Base-by-base conservation (phyloP, 176 grass and related monocot species). In the Oryza longistaminata region DNA sequence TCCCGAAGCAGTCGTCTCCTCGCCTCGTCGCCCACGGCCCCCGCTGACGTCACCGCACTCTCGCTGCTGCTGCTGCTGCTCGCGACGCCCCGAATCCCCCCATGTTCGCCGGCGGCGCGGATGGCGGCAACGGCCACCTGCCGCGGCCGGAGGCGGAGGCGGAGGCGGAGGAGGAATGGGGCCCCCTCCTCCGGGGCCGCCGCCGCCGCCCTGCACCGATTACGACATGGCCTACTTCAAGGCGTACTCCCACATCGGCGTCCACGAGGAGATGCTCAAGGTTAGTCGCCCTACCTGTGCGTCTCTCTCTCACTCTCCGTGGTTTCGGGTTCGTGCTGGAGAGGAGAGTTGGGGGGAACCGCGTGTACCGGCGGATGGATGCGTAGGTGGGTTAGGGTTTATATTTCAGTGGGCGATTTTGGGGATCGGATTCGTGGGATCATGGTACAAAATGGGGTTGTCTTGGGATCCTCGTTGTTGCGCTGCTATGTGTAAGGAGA, bases 261-360 rank as follows among this genome's bases (percentile, higher is more conserved):
- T 98, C 68, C 96, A 98, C 81, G 96, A 98, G 88, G 96, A 95
- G 83, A 98, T 95, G 96, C 91, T 98, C 62, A 98, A 95, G 91
- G 96, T 97, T 6, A 42, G 16, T 44, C 66, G 13, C 48, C n/a
- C 46, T 7, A 4, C 75, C 19, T n/a, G 35, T 43, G 39, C 11
- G 10, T 71, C 16, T 70, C 66, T 43, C 42, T 43, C 1, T 78
- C 29, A 31, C 2, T 31, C 29, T 31, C 29, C 34, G 37, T 86
- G 49, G 39, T 16, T 17, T 42, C 40, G 2, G 49, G 17, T 44
- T 12, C 53, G 55, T 46, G 61, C 4, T 11, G 62, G 68, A 14
- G 26, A 19, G 48, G 29, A 31, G 29, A 31, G 29, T 31, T 25
- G 81, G 16, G 75, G 31, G 22, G 40, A 8, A 10, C 17, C 71